Conservation (phyloP, 371 early-diverging fungal genomes). For the Rhizopus delemar region DNA sequence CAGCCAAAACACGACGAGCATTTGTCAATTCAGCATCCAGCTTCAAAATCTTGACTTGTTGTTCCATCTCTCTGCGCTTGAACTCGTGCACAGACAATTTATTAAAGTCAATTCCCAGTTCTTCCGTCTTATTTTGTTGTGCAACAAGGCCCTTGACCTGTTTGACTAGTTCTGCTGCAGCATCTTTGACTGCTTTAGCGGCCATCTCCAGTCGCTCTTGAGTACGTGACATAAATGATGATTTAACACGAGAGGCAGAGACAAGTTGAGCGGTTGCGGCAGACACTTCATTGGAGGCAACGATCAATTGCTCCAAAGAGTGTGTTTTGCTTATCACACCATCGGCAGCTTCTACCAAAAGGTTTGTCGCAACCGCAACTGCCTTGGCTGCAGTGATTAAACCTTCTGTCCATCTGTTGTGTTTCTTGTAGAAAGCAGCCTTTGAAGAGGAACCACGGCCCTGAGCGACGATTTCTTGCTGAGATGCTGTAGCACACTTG, state of each 20-base stretch:
- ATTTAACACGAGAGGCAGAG: constrained; percentile 94
- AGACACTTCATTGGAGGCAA: constrained; percentile 93
- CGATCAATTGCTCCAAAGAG: constrained; percentile 91
- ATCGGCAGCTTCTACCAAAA: constrained; percentile 93
- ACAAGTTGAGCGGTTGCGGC: constrained; percentile 97
- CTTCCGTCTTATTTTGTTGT: constrained; percentile 54
- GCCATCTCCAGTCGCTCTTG: constrained; percentile 91
- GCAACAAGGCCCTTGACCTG: constrained; percentile 88
- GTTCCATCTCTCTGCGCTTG: constrained; percentile 96
- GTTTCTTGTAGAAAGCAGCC: constrained; percentile 96
- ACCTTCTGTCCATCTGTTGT: constrained; percentile 98
- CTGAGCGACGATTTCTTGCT: constrained; percentile 95
- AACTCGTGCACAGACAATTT: constrained; percentile 87
- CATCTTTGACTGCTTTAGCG: constrained; percentile 90
- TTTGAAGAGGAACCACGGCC: constrained; percentile 85
- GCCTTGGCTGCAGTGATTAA: constrained; percentile 96
- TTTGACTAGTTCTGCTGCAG: constrained; percentile 87
- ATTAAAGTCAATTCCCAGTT: constrained; percentile 67
- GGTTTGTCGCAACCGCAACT: constrained; percentile 88
- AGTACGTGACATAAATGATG: constrained; percentile 86
- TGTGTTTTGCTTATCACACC: constrained; percentile 92
- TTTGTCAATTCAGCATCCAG: constrained; percentile 88
- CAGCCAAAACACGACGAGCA: constrained; percentile 86
- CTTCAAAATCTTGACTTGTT: constrained; percentile 94
- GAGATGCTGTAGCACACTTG: constrained; percentile 89